Base-by-base conservation (phyloP, 1,284 basidiomycete species). In the Xanthoconium separans region DNA sequence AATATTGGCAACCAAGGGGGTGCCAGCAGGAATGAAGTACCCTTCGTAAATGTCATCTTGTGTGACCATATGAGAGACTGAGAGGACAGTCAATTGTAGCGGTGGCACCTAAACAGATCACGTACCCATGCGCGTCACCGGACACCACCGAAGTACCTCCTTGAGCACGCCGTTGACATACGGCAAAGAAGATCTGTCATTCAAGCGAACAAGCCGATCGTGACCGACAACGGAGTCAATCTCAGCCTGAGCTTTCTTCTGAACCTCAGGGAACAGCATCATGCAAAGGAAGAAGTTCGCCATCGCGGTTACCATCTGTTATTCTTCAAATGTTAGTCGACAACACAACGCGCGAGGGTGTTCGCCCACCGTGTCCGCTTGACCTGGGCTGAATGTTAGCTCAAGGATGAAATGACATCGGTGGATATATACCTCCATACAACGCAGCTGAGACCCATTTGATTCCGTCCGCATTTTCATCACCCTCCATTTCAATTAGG, bases 211-310 rank as follows among this genome's bases (percentile, higher is more conserved):
- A 15, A 48, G 29, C 20, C 37, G 24, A 22, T 48, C 37, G 18
- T 22, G 47, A 16, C 37, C 29, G 18, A 48, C 24, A 11, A 48
- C 18, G 8, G 37, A 40, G 22, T 48, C 47, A n/a, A 48, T 48
- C 37, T 48, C 47, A 15, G 36, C 29, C 18, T 40, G 47, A 40
- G 47, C 47, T 29, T 31, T 48, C 10, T 40, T 30, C 34, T 48
- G 47, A 18, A 40, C 37, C 20, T 48, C 47, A 11, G 47, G 47
- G 20, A 48, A 48, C n/a, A 48, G 15, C 37, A 48, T 40, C 47
- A 48, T 48, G 46, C 46, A 47, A 4, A 47, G 46, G 27, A 47
- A 47, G n/a, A 47, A 47, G 46, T 47, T 47, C 13, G 46, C 46
- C 36, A 47, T 47, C n/a, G 46, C 46, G 4, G 47, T 48, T n/a